A percentile compares a stretch with the other conserved stretches of the same genome.
Conservation (phyloP, 2,329 filamentous ascomycete genomes). For the Diaporthe vaccinii region DNA sequence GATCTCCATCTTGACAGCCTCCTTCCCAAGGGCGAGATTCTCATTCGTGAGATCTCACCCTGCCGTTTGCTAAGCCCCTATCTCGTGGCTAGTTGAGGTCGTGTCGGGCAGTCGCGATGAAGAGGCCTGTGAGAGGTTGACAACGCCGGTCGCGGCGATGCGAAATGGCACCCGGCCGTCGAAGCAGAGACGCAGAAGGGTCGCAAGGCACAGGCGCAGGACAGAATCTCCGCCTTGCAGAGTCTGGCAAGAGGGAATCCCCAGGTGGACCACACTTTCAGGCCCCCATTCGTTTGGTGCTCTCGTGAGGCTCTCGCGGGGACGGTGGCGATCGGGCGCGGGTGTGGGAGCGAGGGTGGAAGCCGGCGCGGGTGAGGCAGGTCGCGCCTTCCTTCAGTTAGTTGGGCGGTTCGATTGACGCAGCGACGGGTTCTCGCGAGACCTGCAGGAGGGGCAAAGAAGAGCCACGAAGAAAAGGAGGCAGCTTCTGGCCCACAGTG, state of each 20-base stretch:
- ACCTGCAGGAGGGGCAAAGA: neutral
- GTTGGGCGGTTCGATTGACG: constrained; percentile 21
- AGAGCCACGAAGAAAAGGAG: neutral
- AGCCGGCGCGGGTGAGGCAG: constrained; percentile 14
- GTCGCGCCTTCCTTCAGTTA: constrained; percentile 28
- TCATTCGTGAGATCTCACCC: constrained; percentile 42
- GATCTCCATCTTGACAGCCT: constrained; percentile 50
- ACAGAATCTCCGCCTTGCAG: neutral
- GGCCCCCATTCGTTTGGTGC: constrained; percentile 18
- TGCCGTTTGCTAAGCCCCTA: constrained; percentile 32
- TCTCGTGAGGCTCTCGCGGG: neutral
- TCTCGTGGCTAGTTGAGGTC: neutral
- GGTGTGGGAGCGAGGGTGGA: neutral
- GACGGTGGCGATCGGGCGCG: constrained; percentile 10
- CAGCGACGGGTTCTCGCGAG: neutral
- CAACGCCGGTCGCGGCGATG: constrained; percentile 23
- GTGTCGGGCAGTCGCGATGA: neutral
- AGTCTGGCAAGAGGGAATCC: constrained; percentile 15
- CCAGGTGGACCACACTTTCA: constrained; percentile 19
- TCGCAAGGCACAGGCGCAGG: constrained; percentile 28
- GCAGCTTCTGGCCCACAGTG: constrained; percentile 5
- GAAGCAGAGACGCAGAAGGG: neutral
- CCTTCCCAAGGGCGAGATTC: constrained; percentile 41
- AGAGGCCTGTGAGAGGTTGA: neutral
- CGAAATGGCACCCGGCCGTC: constrained; percentile 12